These are phyloP conservation scores for Hypocrella siamensis DNA, from an alignment of 2,329 filamentous ascomycete species.

Conservation along the genomic window DNA sequence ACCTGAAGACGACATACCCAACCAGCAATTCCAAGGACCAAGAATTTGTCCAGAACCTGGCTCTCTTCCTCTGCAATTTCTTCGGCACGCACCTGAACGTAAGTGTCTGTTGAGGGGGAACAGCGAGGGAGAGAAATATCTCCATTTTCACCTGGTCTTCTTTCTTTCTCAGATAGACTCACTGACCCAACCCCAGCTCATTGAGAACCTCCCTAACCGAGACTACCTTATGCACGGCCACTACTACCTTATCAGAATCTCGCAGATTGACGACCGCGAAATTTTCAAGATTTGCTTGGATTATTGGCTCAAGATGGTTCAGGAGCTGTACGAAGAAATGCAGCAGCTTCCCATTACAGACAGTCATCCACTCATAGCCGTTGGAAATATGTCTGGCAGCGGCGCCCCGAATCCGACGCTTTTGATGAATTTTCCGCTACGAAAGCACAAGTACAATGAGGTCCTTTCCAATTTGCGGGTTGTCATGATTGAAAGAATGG, in stretches of 20 bases:
- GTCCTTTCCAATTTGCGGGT: conserved; percentile 85
- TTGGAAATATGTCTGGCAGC: conserved; percentile 58
- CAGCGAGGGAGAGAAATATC: no score
- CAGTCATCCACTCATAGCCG: conserved; percentile 73
- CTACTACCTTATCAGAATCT: conserved; percentile 96
- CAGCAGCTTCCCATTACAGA: conserved; percentile 89
- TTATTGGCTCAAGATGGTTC: conserved; percentile 97
- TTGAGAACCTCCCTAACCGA: conserved; percentile 88
- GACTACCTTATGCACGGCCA: conserved; percentile 93
- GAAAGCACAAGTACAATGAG: conserved; percentile 96
- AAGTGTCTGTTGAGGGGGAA: no score
- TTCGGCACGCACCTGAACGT: conserved; percentile 85
- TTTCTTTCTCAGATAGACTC: neutral
- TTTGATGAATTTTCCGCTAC: conserved; percentile 79
- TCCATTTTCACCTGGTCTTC: neutral
- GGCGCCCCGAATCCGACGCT: conserved; percentile 73
- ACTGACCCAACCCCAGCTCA: conserved; percentile 38
- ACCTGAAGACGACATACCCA: conserved; percentile 82
- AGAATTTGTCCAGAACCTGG: conserved; percentile 94
- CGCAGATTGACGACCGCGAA: conserved; percentile 94
- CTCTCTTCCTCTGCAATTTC: conserved; percentile 92
- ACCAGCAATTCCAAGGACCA: conserved; percentile 87
- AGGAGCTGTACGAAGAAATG: conserved; percentile 98
- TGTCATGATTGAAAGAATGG: conserved; percentile 99
- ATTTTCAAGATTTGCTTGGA: conserved; percentile 99